Base-by-base conservation (phyloP, 306 rosid genomes). In the Crotalaria pallida region DNA sequence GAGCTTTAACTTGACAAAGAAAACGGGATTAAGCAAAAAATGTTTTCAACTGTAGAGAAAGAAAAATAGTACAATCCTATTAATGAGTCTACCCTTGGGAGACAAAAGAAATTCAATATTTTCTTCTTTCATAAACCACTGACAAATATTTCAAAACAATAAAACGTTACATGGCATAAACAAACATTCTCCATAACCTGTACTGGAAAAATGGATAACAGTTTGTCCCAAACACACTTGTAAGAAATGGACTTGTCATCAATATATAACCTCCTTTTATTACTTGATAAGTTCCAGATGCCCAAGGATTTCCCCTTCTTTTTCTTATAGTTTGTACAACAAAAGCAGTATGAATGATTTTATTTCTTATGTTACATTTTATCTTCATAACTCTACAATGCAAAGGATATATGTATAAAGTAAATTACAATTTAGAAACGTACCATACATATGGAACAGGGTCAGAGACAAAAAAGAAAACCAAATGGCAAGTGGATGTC, bases 401-500 rank as follows among this genome's bases (percentile, higher is more conserved):
- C 61, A 50, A 69, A 40, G 27, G 49, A 23, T 43, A 49, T 29
- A 50, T 11, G 72, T 58, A 41, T 43, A 53, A 75, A 71, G 45
- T 24, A 65, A 26, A 59, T 26, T 51, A 19, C 53, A 49, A 55
- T 18, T 24, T 36, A 45, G 16, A 36, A 61, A 72, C 92, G 56
- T 83, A 92, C 97, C 96, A 60, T 85, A 92, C 84, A 92, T 85
- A 76, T 92, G 97, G 76, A 92, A 89, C 83, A 89, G 15, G 64
- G 97, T 92, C 78, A 82, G 66, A 63, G 86, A 88, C 79, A 92
- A 69, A 78, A 92, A 92, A 0, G 79, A 89, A 77, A 87, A 65
- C 98, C 98, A 92, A 59, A 89, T 77, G 81, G 89, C 92, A 43
- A 87, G 77, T 1, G 98, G 92, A 65, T 75, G 83, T 53, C 87